Conservation (phyloP, 257 asterid species). For the Cinchona pubescens region DNA sequence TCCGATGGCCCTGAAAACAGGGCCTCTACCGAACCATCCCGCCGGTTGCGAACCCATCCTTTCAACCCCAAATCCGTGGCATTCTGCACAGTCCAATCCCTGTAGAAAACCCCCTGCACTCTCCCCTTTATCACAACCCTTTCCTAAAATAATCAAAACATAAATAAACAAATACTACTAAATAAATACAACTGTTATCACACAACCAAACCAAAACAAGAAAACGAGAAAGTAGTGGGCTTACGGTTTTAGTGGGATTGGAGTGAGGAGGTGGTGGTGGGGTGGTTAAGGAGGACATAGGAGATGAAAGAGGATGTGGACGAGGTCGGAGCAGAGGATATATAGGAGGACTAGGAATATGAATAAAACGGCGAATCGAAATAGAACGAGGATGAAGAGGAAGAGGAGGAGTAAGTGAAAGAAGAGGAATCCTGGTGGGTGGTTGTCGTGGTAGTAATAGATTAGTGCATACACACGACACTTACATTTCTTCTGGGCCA, state of each 20-base stretch:
- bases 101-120: slow-evolving; percentile 89
- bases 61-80: slow-evolving; percentile 70
- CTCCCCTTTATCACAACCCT: slow-evolving; percentile 73
- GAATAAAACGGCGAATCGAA: slow-evolving; percentile 23
- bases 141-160: slow-evolving; percentile 33
- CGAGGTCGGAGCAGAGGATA: slow-evolving; percentile 29
- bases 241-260: slow-evolving; percentile 48
- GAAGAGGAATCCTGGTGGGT: slow-evolving; percentile 21
- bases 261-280: slow-evolving; percentile 9
- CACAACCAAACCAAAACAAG: no score
- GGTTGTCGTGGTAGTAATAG: slow-evolving; percentile 1
- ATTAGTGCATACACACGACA: no score
- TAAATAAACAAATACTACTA: not conserved
- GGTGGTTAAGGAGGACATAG: slow-evolving; percentile 30
- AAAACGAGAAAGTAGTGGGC: no score
- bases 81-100: slow-evolving; percentile 81
- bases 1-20: slow-evolving; percentile 68
- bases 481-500: slow-evolving; percentile 14
- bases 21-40: slow-evolving; percentile 90
- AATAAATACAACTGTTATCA: no score
- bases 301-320: slow-evolving; percentile 23
- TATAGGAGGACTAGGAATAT: slow-evolving; percentile 33
- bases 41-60: slow-evolving; percentile 94
- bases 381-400: slow-evolving; percentile 22
- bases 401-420: slow-evolving; percentile 18